Conservation (phyloP, 2,329 filamentous ascomycete species). For the Scytalidium sp. region DNA sequence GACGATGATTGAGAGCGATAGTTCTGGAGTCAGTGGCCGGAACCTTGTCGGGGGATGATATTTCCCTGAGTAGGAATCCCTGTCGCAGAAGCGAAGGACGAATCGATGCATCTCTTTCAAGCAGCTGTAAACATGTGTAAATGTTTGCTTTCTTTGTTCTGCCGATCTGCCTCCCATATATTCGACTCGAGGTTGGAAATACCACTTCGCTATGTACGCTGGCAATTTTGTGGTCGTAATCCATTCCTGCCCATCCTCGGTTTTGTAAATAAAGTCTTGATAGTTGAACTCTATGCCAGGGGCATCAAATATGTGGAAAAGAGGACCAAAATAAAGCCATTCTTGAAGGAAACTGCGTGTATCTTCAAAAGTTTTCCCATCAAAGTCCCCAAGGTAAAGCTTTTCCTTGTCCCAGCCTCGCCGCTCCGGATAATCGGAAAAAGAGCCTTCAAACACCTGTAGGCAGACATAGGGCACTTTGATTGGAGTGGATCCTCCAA, state of each 20-base stretch:
- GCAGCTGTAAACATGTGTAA: background rate
- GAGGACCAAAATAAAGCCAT: constrained; percentile 12
- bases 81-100: constrained; percentile 6
- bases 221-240: constrained; percentile 7
- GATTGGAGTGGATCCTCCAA: too few relatives aligned
- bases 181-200: too few relatives aligned
- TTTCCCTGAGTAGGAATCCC: background rate
- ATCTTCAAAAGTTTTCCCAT: background rate
- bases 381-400: constrained; percentile 6
- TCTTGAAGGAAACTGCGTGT: constrained; percentile 8
- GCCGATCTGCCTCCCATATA: background rate
- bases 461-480: too few relatives aligned
- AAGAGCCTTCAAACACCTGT: too few relatives aligned
- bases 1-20: constrained; percentile 6
- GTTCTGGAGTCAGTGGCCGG: constrained; percentile 5
- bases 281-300: background rate
- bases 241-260: constrained; percentile 6
- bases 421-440: constrained; percentile 5
- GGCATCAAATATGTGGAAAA: constrained; percentile 7
- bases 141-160: constrained; percentile 3
- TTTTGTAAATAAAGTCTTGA: constrained; percentile 3
- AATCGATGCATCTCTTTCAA: constrained; percentile 1
- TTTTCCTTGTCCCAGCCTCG: constrained; percentile 8
- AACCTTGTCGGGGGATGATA: constrained; percentile 2
- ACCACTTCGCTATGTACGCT: too few relatives aligned